Conservation (phyloP, 176 grass and related monocot genomes). For the Stipa capillata region DNA sequence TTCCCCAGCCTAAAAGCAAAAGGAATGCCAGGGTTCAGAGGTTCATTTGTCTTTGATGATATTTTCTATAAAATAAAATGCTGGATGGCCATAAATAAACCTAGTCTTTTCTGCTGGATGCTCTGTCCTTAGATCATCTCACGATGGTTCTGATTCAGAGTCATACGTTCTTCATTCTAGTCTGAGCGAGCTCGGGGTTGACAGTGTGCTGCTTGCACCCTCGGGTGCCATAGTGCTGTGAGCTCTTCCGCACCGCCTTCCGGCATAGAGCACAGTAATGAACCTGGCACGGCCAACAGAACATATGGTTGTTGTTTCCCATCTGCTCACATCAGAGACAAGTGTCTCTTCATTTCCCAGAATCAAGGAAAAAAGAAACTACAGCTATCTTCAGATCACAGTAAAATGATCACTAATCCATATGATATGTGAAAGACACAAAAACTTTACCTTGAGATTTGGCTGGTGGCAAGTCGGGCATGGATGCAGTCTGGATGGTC, state of each 20-base stretch:
- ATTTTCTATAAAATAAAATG: background rate
- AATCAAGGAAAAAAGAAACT: background rate
- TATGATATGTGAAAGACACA: background rate
- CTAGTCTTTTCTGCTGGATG: no score
- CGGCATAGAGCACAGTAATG: constrained; percentile 48
- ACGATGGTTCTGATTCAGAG: background rate
- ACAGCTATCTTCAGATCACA: background rate
- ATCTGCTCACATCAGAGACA: constrained; percentile 31
- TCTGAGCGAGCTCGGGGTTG: background rate
- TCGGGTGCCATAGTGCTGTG: constrained; percentile 33
- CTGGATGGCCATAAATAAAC: no score
- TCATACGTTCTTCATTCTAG: background rate
- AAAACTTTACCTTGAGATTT: constrained; percentile 30
- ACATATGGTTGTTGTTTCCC: constrained; percentile 56
- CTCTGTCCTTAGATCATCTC: background rate
- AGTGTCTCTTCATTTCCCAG: background rate
- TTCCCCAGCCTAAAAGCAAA: background rate
- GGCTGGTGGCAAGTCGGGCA: constrained; percentile 21
- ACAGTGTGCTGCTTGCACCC: constrained; percentile 49
- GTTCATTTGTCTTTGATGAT: background rate
- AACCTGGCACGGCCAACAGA: constrained; percentile 37
- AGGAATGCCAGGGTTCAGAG: background rate
- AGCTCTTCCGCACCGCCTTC: constrained; percentile 35
- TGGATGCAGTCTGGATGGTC: background rate
- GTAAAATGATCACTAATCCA: background rate